phyloP scores from a whole-genome alignment of 352 stramenopile species.

The Globisporangium alternatum region DNA sequence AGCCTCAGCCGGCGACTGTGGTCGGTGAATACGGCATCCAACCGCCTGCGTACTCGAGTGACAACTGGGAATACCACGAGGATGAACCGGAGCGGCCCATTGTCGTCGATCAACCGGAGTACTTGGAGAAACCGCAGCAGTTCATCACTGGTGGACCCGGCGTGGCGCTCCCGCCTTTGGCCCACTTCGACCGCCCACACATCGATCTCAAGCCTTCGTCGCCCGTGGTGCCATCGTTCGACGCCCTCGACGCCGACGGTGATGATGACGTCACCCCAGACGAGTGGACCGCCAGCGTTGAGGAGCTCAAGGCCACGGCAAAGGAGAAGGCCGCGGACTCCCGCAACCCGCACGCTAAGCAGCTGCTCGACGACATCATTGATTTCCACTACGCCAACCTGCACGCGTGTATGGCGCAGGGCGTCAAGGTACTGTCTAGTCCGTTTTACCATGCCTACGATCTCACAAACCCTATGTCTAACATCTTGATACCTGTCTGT shows the following conservation, averaged over 20 bases:
- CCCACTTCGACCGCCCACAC: not conserved
- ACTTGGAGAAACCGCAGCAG: not conserved
- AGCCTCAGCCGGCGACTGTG: too few species aligned
- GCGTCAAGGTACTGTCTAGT: slow-evolving; percentile 6
- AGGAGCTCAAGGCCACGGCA: not conserved
- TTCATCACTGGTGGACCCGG: not conserved
- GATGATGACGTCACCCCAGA: not conserved
- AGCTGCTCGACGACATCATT: slow-evolving; percentile 19
- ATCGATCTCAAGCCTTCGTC: slow-evolving; percentile 4
- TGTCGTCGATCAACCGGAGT: not conserved
- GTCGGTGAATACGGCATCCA: too few species aligned
- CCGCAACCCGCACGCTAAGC: not conserved
- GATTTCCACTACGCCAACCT: slow-evolving; percentile 40
- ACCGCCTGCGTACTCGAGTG: too few species aligned
- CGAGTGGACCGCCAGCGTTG: slow-evolving; percentile 3
- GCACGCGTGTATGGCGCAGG: slow-evolving; percentile 22
- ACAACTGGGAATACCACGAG: too few species aligned
- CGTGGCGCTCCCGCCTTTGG: not conserved
- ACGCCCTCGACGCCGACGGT: not conserved
- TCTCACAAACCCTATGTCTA: not conserved
- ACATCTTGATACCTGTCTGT: not conserved
- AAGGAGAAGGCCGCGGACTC: not conserved
- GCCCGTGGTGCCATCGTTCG: slow-evolving; percentile 14
- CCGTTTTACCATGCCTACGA: not conserved
- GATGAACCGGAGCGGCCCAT: not conserved